These are phyloP conservation scores for Emmonsiellopsis sp. DNA, from an alignment of 2,329 filamentous ascomycete genomes.

Conservation along the genomic window DNA sequence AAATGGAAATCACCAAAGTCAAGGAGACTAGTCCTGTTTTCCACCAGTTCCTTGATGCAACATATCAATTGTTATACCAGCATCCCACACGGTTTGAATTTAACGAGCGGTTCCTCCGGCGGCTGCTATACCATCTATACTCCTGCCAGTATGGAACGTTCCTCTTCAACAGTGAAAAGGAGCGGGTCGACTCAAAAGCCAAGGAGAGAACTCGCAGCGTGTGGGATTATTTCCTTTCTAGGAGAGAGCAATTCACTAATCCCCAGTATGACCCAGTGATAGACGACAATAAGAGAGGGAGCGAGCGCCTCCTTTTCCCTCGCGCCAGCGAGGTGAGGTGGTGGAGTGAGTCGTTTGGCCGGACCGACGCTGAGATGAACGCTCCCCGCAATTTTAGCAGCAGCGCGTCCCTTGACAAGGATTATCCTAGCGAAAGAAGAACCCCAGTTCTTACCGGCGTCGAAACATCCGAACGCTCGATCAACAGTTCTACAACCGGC, in stretches of 20 bases:
- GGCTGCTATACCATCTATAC: constrained; percentile 86
- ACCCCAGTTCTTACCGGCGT: constrained; percentile 51
- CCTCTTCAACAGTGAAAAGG: constrained; percentile 87
- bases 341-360: constrained; percentile 85
- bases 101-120: constrained; percentile 83
- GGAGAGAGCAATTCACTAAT: constrained; percentile 73
- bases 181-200: constrained; percentile 62
- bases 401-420: constrained; percentile 30
- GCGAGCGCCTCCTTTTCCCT: constrained; percentile 78
- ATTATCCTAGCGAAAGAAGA: constrained; percentile 19
- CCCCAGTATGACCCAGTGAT: constrained; percentile 63
- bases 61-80: constrained; percentile 81
- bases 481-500: constrained; percentile 37
- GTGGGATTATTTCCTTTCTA: constrained; percentile 89
- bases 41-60: constrained; percentile 92
- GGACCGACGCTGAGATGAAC: constrained; percentile 91
- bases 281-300: constrained; percentile 69
- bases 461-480: constrained; percentile 47
- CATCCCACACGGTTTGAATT: constrained; percentile 87
- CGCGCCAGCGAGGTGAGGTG: constrained; percentile 69
- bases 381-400: constrained; percentile 47
- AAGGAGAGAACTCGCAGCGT: constrained; percentile 71
- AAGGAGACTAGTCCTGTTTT: constrained; percentile 94
- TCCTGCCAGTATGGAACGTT: constrained; percentile 97
- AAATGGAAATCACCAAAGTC: constrained; percentile 59